A percentile compares a stretch with the other conserved stretches of the same genome.
phyloP scores from a whole-genome alignment of 164 flowering plant species.

The Vitis amurensis region DNA sequence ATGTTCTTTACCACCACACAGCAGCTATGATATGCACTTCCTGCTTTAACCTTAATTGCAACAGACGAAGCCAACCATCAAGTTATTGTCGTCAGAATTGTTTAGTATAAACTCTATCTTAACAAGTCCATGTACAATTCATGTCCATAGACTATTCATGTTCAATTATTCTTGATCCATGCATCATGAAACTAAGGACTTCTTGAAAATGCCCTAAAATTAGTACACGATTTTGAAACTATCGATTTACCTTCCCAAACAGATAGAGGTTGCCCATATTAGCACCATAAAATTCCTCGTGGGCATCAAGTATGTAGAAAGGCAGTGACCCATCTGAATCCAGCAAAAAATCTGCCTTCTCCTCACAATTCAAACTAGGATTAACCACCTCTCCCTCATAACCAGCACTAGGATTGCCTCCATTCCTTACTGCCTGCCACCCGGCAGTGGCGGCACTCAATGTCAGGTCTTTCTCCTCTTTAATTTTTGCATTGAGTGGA shows the following conservation, averaged over 20 bases:
- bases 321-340: slow-evolving; percentile 79
- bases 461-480: slow-evolving; percentile 43
- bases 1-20: slow-evolving; percentile 89
- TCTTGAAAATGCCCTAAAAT: no score
- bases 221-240: not conserved
- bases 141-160: not conserved
- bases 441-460: slow-evolving; percentile 63
- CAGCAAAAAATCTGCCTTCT: slow-evolving; percentile 57
- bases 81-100: not conserved
- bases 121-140: not conserved
- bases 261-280: slow-evolving; percentile 82
- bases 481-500: slow-evolving; percentile 72
- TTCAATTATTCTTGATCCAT: not conserved
- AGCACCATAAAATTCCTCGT: slow-evolving; percentile 76
- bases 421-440: slow-evolving; percentile 57
- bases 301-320: slow-evolving; percentile 87
- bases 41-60: slow-evolving; percentile 70
- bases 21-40: slow-evolving; percentile 74
- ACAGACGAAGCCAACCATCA: slow-evolving; percentile 12
- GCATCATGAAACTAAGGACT: no score
- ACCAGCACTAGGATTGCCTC: slow-evolving; percentile 32
- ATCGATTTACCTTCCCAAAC: slow-evolving; percentile 81
- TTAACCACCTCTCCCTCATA: slow-evolving; percentile 17
- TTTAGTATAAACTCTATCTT: not conserved
- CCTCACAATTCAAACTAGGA: slow-evolving; percentile 29